A percentile compares a stretch with the other conserved stretches of the same genome.
phyloP scores from a whole-genome alignment of 805 yeast genomes.

The Clavispora santaluciae region DNA sequence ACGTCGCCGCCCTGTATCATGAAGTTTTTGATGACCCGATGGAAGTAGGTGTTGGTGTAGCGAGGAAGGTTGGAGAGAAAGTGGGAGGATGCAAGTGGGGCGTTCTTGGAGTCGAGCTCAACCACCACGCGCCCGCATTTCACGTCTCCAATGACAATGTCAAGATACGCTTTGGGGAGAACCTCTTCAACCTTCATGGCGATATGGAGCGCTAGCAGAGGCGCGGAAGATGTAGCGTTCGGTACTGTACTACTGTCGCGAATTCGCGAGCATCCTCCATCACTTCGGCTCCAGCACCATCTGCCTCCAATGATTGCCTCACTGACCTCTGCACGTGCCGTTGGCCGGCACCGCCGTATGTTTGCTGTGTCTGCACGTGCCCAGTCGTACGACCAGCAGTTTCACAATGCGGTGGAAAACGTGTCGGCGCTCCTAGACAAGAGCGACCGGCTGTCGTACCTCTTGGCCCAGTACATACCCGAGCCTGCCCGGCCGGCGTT shows the following conservation, averaged over 20 bases:
- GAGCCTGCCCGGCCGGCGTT: conserved; percentile 56
- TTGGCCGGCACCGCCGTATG: not conserved
- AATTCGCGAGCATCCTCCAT: not conserved
- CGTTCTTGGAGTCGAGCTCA: conserved; percentile 43
- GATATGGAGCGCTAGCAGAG: not conserved
- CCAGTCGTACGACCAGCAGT: conserved; percentile 19
- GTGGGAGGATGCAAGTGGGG: conserved; percentile 55
- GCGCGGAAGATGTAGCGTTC: not conserved
- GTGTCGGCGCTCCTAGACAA: conserved; percentile 41
- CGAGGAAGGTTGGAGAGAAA: conserved; percentile 39
- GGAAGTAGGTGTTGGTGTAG: conserved; percentile 47
- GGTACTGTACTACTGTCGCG: not conserved
- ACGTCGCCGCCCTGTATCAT: conserved; percentile 69
- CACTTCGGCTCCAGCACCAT: too few relatives aligned
- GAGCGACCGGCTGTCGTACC: conserved; percentile 58
- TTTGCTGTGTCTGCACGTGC: not conserved
- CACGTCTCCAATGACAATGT: conserved; percentile 41
- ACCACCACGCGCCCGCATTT: conserved; percentile 57
- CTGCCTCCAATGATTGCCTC: too few relatives aligned
- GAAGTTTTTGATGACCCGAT: conserved; percentile 62
- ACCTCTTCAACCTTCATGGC: conserved; percentile 30
- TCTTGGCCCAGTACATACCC: conserved; percentile 68
- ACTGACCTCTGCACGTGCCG: too few relatives aligned
- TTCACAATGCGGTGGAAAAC: conserved; percentile 36
- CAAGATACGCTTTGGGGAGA: conserved; percentile 42